Evolutionary conservation across 371 early-diverging fungal species (phyloP).

Genomic region (Mortierella sp.): DNA sequence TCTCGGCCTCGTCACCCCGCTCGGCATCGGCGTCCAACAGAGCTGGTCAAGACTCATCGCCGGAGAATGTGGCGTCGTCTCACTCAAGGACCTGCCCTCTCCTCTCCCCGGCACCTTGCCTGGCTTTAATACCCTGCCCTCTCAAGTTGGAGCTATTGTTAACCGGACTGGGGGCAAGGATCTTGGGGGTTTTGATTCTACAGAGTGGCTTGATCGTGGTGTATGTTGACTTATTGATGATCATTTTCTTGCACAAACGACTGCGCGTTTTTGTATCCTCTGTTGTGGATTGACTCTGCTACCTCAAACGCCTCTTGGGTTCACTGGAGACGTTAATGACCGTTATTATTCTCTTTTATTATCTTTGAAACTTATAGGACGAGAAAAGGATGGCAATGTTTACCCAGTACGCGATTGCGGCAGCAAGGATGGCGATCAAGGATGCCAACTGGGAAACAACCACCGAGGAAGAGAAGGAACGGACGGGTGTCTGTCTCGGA

Average conservation of each 20-base stretch:
- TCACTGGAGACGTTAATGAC: background rate
- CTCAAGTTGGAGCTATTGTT: slow-evolving; percentile 87
- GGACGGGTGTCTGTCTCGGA: slow-evolving; percentile 38
- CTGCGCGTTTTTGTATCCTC: background rate
- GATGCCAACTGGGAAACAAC: slow-evolving; percentile 84
- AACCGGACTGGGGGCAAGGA: slow-evolving; percentile 65
- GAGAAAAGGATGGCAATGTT: slow-evolving; percentile 83
- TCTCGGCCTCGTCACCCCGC: slow-evolving; percentile 93
- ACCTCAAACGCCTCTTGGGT: background rate
- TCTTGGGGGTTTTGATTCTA: slow-evolving; percentile 74
- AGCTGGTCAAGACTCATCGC: slow-evolving; percentile 85
- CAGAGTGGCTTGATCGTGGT: slow-evolving; percentile 81
- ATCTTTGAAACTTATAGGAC: slow-evolving; percentile 65
- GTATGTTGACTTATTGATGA: slow-evolving; percentile 52
- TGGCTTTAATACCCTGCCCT: slow-evolving; percentile 76
- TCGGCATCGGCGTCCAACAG: slow-evolving; percentile 82
- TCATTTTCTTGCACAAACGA: background rate
- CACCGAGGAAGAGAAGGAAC: slow-evolving; percentile 68
- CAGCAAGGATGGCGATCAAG: slow-evolving; percentile 87
- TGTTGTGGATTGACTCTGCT: too few species aligned
- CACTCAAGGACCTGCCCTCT: slow-evolving; percentile 60
- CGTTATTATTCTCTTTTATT: background rate
- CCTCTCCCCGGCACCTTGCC: slow-evolving; percentile 21
- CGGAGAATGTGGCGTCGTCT: slow-evolving; percentile 83
- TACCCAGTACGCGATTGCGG: slow-evolving; percentile 90